Percentiles rank a stretch among this genome's conserved stretches.
Evolutionary conservation across 225 moss, liverwort and hornwort species (phyloP).

Genomic region (Takakia lepidozioides): DNA sequence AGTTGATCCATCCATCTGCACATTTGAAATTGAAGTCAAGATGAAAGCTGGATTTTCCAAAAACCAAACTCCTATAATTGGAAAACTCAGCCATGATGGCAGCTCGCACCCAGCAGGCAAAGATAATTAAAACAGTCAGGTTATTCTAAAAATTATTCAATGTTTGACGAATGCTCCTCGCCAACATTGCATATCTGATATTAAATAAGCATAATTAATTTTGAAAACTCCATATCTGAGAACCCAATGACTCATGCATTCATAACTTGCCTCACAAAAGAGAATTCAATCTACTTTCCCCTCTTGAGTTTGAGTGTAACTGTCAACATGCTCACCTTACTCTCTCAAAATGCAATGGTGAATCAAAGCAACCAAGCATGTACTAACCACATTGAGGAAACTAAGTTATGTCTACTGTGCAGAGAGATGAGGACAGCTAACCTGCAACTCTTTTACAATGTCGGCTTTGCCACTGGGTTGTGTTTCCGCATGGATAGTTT

Average conservation of each 20-base stretch:
- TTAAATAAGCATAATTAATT: not conserved
- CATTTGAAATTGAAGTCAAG: no score
- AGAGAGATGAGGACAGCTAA: constrained; percentile 8
- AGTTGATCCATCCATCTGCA: constrained; percentile 32
- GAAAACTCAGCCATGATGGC: not conserved
- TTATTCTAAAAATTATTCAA: not conserved
- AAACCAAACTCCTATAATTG: constrained; percentile 4
- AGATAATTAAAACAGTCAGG: no score
- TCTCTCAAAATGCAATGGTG: no score
- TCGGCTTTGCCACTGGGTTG: constrained; percentile 76
- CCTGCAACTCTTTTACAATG: constrained; percentile 78
- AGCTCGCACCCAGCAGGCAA: no score
- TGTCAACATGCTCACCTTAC: no score
- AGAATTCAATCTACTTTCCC: no score
- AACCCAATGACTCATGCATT: not conserved
- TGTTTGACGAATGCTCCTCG: not conserved
- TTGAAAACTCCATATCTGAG: not conserved
- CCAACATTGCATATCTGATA: no score
- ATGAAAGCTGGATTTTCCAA: no score
- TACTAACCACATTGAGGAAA: not conserved
- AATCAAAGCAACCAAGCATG: not conserved
- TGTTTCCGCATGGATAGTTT: constrained; percentile 61
- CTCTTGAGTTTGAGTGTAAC: no score
- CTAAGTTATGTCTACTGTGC: not conserved
- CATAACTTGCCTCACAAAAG: no score